Evolutionary conservation across 495 filamentous ascomycete species (phyloP).

Genomic region (Bryoglossum gracile): DNA sequence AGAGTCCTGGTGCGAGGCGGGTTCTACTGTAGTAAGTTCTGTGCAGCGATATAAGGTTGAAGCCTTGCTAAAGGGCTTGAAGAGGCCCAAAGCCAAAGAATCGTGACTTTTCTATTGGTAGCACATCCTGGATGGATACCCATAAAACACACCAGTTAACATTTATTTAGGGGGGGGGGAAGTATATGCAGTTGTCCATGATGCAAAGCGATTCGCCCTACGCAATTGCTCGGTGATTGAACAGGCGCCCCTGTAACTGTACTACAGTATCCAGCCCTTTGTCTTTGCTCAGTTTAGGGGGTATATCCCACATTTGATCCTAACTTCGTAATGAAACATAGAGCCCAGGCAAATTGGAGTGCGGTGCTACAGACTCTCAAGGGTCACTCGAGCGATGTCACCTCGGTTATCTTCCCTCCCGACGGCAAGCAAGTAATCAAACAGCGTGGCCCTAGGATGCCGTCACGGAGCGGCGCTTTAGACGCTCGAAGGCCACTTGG

Average conservation of each 20-base stretch:
- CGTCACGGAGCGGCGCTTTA: conserved; percentile 7
- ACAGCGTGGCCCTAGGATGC: conserved; percentile 15
- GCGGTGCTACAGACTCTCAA: conserved; percentile 17
- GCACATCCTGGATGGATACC: no score
- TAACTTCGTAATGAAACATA: conserved; percentile 1
- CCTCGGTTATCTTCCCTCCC: conserved; percentile 29
- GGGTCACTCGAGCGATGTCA: conserved; percentile 24
- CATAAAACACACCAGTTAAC: no score
- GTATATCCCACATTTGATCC: conserved; percentile 1
- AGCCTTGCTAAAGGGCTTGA: no score
- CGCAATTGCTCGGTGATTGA: conserved; percentile 22
- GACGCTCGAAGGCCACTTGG: conserved; percentile 16
- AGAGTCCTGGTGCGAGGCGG: no score
- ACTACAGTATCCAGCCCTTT: conserved; percentile 27
- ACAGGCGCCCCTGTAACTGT: conserved; percentile 27
- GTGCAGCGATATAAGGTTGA: no score
- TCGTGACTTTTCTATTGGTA: no score
- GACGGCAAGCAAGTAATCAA: conserved; percentile 23
- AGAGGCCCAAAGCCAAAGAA: no score
- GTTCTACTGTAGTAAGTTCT: no score
- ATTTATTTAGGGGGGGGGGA: no score
- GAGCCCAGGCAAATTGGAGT: conserved; percentile 2
- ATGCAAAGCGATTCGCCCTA: conserved; percentile 32
- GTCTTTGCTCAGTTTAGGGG: conserved; percentile 25
- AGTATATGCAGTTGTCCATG: conserved; percentile 25